phyloP scores from a whole-genome alignment of 495 filamentous ascomycete genomes.

The Neurospora africana region DNA sequence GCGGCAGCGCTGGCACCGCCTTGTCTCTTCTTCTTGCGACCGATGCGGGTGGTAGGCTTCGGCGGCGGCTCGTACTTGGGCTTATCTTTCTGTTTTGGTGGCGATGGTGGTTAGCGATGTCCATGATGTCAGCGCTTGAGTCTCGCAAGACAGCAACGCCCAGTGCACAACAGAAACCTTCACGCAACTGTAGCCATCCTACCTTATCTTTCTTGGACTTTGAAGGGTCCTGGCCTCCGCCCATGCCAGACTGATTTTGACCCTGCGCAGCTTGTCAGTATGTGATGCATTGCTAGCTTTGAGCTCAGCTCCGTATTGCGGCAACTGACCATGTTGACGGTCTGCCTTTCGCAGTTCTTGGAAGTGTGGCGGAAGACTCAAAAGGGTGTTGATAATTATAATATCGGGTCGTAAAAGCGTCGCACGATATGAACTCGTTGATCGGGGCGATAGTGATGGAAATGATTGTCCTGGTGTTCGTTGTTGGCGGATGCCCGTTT shows the following conservation, averaged over 20 bases:
- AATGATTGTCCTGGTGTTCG: neutral
- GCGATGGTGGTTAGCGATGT: conserved; percentile 10
- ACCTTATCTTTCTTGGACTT: conserved; percentile 88
- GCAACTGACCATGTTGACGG: conserved; percentile 19
- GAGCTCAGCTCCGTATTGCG: neutral
- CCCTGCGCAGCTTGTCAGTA: conserved; percentile 44
- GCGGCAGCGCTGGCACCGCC: conserved; percentile 86
- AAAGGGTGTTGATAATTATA: too few relatives aligned
- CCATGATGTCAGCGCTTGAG: neutral
- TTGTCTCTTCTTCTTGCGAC: conserved; percentile 93
- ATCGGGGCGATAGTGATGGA: neutral
- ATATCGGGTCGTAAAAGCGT: neutral
- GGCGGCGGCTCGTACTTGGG: conserved; percentile 98
- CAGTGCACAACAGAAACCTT: neutral
- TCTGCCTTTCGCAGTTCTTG: neutral
- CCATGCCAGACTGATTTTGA: conserved; percentile 82
- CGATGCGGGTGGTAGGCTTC: conserved; percentile 90
- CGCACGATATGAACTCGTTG: neutral
- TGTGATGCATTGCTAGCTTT: neutral
- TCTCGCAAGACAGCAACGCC: neutral
- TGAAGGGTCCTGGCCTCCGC: conserved; percentile 61
- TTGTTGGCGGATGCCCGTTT: neutral
- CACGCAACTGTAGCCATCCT: conserved; percentile 16
- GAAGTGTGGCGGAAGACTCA: neutral
- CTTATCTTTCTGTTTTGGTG: conserved; percentile 75